Evolutionary conservation across 2,329 filamentous ascomycete genomes (phyloP).

Genomic region (Cercospora janseana): DNA sequence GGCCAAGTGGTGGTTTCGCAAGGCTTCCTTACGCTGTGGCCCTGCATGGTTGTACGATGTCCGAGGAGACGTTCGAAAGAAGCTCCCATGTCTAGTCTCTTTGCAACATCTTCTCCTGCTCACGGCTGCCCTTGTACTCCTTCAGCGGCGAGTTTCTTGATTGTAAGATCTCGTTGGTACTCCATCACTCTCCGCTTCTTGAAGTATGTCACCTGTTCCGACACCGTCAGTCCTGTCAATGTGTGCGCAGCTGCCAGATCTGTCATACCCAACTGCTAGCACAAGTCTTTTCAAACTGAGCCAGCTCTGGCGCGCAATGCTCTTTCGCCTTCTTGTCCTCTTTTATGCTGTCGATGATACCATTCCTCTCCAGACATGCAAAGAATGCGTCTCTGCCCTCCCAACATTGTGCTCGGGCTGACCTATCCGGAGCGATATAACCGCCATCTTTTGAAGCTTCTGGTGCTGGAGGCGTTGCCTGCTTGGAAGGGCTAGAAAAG

Average conservation of each 20-base stretch:
- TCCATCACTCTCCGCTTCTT: conserved; percentile 96
- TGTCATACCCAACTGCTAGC: conserved; percentile 80
- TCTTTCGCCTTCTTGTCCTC: conserved; percentile 53
- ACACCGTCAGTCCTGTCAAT: background rate
- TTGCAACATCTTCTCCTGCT: background rate
- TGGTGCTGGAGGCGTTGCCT: conserved; percentile 27
- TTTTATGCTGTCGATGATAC: conserved; percentile 72
- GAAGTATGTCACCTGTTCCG: conserved; percentile 82
- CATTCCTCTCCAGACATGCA: conserved; percentile 75
- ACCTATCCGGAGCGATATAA: conserved; percentile 78
- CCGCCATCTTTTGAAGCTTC: conserved; percentile 53
- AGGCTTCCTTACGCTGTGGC: too few relatives aligned
- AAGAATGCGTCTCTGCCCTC: conserved; percentile 86
- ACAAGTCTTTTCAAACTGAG: conserved; percentile 78
- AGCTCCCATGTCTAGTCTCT: background rate
- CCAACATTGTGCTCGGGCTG: conserved; percentile 82
- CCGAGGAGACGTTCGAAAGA: background rate
- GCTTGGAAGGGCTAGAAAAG: conserved; percentile 34
- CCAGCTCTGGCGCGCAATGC: conserved; percentile 58
- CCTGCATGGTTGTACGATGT: too few relatives aligned
- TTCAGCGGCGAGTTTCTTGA: conserved; percentile 64
- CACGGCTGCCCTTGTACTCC: conserved; percentile 37
- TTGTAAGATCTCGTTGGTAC: conserved; percentile 74
- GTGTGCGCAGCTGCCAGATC: background rate
- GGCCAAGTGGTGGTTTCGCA: too few relatives aligned